A percentile compares a stretch with the other conserved stretches of the same genome.
Evolutionary conservation across 805 yeast genomes (phyloP).

Genomic region (Yamadazyma philogaea): DNA sequence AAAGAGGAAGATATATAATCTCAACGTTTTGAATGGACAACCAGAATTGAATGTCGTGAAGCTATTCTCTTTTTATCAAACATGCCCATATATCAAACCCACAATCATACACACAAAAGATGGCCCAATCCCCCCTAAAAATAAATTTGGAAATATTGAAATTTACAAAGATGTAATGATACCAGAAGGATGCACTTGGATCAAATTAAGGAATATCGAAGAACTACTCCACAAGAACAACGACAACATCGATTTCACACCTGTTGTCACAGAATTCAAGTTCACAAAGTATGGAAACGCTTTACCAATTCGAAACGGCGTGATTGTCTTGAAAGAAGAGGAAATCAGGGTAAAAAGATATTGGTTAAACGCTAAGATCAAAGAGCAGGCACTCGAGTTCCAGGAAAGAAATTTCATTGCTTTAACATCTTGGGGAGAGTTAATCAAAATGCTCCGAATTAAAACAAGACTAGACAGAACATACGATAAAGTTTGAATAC

Average conservation of each 20-base stretch:
- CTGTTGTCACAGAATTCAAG: conserved; percentile 31
- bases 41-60: conserved; percentile 20
- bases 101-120: conserved; percentile 10
- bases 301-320: conserved; percentile 27
- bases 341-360: conserved; percentile 18
- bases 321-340: conserved; percentile 21
- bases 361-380: conserved; percentile 24
- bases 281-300: conserved; percentile 25
- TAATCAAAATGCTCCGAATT: conserved; percentile 18
- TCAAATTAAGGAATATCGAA: conserved; percentile 22
- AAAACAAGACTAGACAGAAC: conserved; percentile 14
- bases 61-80: conserved; percentile 28
- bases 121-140: conserved; percentile 20
- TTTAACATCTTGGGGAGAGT: conserved; percentile 14
- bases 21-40: conserved; percentile 16
- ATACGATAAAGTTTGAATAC: conserved; percentile 9
- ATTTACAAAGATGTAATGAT: conserved; percentile 27
- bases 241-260: conserved; percentile 21
- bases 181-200: conserved; percentile 30
- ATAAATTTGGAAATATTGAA: conserved; percentile 32
- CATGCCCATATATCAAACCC: conserved; percentile 22
- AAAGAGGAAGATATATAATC: conserved; percentile 18
- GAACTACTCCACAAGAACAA: conserved; percentile 16
- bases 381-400: conserved; percentile 6
- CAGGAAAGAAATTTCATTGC: conserved; percentile 5